Evolutionary conservation across 2,329 filamentous ascomycete genomes (phyloP), one percentile per base, ranked within the genome.

Genomic region (Verticillium albo-atrum): DNA sequence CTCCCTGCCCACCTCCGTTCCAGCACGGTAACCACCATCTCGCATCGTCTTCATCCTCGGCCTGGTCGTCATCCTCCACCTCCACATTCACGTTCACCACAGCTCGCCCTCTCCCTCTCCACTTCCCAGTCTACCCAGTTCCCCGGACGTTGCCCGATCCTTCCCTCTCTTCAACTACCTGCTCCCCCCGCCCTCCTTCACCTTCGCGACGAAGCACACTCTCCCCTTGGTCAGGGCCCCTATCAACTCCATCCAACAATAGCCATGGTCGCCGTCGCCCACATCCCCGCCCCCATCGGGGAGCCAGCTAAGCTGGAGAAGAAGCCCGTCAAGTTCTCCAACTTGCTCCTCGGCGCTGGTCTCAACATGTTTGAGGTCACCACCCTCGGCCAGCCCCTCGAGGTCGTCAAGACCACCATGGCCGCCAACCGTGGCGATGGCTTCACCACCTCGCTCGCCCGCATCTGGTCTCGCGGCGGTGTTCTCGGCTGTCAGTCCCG

Each of bases 251-350:
- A 79, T 79, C 77, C 72, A 72, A 73, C 74, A 77, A 75, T n/a
- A 79, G 81, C 76, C 77, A 89, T 90, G 86, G 86, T 86, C 77
- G 79, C 83, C 72, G 78, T 80, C 71, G 75, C 79, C 70, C 74
- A 83, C 70, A 77, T 82, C 68, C 78, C 76, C 78, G 79, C 74
- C 76, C 80, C 75, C 73, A 68, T 76, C 65, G 71, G 75, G 69
- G 77, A 77, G 66, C 42, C 42, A 10, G 72, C 73, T 60, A 79
- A 76, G 77, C 81, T 96, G 75, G 93, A 97, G 89, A 98, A 98
- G 90, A 98, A 98, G 87, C 95, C 95, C 67, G 86, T 99, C 86
- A 98, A 97, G 87, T 98, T 98, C 85, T 97, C 92, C 83, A 99
- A 99, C 82, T 79, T 99, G 85, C 83, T 99, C 72, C 87, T 97